phyloP scores from a whole-genome alignment of 805 yeast genomes.

The Candida mattraensis region DNA sequence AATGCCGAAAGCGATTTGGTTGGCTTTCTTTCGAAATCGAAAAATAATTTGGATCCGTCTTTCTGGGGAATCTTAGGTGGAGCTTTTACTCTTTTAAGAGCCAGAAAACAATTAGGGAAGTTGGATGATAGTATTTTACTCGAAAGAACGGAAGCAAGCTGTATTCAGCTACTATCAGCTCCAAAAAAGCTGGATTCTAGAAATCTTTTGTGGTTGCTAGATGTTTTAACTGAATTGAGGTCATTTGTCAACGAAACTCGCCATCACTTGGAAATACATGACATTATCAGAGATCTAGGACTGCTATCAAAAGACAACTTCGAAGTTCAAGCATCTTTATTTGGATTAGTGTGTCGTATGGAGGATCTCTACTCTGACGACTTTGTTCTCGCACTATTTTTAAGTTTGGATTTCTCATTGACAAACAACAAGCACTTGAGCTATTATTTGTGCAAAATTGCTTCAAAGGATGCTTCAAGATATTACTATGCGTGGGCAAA shows the following conservation, averaged over 20 bases:
- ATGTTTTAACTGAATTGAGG: conserved; percentile 15
- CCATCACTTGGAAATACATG: conserved; percentile 5
- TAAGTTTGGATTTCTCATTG: conserved; percentile 14
- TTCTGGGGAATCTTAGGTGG: conserved; percentile 6
- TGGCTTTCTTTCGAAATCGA: conserved; percentile 1
- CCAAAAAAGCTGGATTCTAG: too few species aligned
- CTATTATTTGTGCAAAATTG: conserved; percentile 10
- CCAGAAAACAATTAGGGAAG: conserved; percentile 8
- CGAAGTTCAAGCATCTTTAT: conserved; percentile 13
- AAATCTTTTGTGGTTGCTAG: conserved; percentile 17
- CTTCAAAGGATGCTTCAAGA: neutral
- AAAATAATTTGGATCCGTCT: neutral
- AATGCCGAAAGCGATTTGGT: conserved; percentile 6
- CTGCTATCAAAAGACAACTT: neutral
- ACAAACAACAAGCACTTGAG: conserved; percentile 5
- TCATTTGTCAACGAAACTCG: neutral
- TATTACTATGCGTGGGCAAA: too few species aligned
- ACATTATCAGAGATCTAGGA: conserved; percentile 16
- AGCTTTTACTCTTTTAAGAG: conserved; percentile 11
- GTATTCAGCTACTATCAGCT: conserved; percentile 1
- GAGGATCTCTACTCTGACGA: conserved; percentile 10
- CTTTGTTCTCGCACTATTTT: conserved; percentile 25
- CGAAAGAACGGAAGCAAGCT: too few species aligned
- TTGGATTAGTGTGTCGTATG: conserved; percentile 17
- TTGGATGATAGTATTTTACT: too few species aligned